Percentiles rank a stretch among this genome's conserved stretches.
phyloP scores from a whole-genome alignment of 2,329 filamentous ascomycete species.

The Pseudogymnoascus sp. region DNA sequence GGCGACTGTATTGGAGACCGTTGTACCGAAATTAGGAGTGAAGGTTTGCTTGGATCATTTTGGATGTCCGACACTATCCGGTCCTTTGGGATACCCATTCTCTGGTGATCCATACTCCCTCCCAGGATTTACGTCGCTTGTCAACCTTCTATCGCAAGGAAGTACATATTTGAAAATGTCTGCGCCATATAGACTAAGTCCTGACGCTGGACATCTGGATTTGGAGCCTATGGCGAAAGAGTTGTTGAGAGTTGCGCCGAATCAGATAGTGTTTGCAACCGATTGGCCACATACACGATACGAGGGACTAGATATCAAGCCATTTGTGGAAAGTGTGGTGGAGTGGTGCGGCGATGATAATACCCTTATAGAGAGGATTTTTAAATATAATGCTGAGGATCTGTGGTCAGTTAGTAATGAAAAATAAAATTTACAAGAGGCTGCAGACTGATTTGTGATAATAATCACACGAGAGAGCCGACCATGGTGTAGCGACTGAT shows the following conservation, averaged over 20 bases:
- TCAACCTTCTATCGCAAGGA: constrained; percentile 39
- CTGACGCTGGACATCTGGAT: constrained; percentile 35
- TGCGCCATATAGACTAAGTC: constrained; percentile 48
- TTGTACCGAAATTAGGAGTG: constrained; percentile 42
- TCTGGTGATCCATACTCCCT: constrained; percentile 36
- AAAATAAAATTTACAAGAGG: not conserved
- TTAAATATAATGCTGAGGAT: constrained; percentile 48
- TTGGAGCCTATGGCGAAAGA: constrained; percentile 43
- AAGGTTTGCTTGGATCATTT: constrained; percentile 55
- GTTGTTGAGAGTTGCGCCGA: constrained; percentile 37
- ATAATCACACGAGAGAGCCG: not conserved
- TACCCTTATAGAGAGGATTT: constrained; percentile 41
- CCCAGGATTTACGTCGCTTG: constrained; percentile 41
- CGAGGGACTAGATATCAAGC: constrained; percentile 47
- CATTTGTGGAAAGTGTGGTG: constrained; percentile 47
- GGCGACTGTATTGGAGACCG: constrained; percentile 40
- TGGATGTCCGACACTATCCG: constrained; percentile 39
- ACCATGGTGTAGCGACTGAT: not conserved
- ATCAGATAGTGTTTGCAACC: constrained; percentile 48
- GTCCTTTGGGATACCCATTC: constrained; percentile 15
- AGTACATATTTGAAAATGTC: constrained; percentile 35
- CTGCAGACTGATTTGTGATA: too few species aligned
- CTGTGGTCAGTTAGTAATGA: constrained; percentile 33
- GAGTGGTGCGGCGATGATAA: constrained; percentile 43
- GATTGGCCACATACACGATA: constrained; percentile 61